These are phyloP conservation scores for Chlorophyllum brunneum DNA, from an alignment of 768 basidiomycete species.

Conservation along the genomic window DNA sequence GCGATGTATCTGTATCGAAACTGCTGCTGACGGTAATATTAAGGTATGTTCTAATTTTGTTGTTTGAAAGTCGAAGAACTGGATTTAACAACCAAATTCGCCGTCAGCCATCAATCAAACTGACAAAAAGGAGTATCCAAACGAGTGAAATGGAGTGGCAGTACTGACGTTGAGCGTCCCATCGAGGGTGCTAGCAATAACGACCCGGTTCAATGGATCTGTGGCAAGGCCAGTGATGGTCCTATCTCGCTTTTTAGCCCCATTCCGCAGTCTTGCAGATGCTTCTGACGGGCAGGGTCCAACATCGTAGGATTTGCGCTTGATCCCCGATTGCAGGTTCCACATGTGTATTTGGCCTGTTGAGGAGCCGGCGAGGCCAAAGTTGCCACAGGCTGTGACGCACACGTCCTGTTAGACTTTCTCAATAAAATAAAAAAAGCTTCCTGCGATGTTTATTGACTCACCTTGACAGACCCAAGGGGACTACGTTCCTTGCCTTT, in stretches of 20 bases:
- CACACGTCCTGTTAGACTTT: constrained; percentile 65
- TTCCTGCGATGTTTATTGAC: background rate
- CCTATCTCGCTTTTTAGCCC: constrained; percentile 40
- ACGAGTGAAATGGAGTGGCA: background rate
- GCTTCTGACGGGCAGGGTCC: constrained; percentile 60
- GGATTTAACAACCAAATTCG: no score
- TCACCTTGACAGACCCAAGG: constrained; percentile 71
- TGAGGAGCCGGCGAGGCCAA: constrained; percentile 82
- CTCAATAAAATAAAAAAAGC: background rate
- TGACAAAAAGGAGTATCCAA: background rate
- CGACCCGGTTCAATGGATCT: constrained; percentile 76
- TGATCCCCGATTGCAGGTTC: constrained; percentile 95
- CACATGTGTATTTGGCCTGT: constrained; percentile 83
- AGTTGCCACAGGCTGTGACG: constrained; percentile 94
- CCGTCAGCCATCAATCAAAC: background rate
- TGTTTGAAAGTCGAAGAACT: constrained; percentile 98
- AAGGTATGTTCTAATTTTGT: constrained; percentile 68
- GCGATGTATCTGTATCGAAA: constrained; percentile 72
- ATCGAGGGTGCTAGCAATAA: constrained; percentile 85
- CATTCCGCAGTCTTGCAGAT: constrained; percentile 35
- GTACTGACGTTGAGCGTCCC: constrained; percentile 81
- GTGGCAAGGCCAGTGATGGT: constrained; percentile 79
- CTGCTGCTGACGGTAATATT: constrained; percentile 61
- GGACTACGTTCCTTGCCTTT: constrained; percentile 41
- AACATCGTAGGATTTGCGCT: constrained; percentile 71